Evolutionary conservation across 768 basidiomycete genomes (phyloP).

Genomic region (Pleurotus citrinopileatus): DNA sequence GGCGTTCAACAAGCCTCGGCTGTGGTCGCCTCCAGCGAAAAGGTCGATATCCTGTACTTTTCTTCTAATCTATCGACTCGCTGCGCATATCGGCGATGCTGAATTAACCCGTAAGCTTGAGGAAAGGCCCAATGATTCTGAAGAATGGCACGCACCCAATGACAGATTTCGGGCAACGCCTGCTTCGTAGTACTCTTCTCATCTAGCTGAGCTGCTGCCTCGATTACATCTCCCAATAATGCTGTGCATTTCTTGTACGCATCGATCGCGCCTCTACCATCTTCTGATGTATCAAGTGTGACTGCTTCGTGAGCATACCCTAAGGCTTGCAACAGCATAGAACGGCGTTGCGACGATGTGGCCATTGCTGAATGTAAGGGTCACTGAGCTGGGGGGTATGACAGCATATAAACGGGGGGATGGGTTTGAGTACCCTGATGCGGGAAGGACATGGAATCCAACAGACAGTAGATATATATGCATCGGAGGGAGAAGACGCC

Average conservation of each 20-base stretch:
- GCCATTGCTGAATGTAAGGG: neutral
- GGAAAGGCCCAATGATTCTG: neutral
- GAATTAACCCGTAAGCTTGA: neutral
- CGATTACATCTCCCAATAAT: slow-evolving; percentile 1
- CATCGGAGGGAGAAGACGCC: too few relatives aligned
- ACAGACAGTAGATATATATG: too few relatives aligned
- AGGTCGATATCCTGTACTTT: slow-evolving; percentile 5
- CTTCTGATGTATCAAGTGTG: slow-evolving; percentile 1
- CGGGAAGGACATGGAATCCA: too few relatives aligned
- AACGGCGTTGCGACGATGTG: neutral
- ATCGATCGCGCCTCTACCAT: neutral
- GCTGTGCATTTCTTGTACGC: slow-evolving; percentile 4
- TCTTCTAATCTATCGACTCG: neutral
- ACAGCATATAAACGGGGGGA: too few relatives aligned
- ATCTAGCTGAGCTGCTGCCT: neutral
- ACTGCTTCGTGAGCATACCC: slow-evolving; percentile 8
- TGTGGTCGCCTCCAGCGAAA: neutral
- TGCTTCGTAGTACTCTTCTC: slow-evolving; percentile 7
- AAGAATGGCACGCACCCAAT: neutral
- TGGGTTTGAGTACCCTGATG: too few relatives aligned
- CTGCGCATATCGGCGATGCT: slow-evolving; percentile 4
- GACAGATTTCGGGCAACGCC: neutral
- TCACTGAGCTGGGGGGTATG: too few relatives aligned
- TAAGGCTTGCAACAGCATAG: slow-evolving; percentile 5
- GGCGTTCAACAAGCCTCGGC: neutral